Evolutionary conservation across 2,329 filamentous ascomycete species (phyloP).

Genomic region (Chrysoporthe puriensis): DNA sequence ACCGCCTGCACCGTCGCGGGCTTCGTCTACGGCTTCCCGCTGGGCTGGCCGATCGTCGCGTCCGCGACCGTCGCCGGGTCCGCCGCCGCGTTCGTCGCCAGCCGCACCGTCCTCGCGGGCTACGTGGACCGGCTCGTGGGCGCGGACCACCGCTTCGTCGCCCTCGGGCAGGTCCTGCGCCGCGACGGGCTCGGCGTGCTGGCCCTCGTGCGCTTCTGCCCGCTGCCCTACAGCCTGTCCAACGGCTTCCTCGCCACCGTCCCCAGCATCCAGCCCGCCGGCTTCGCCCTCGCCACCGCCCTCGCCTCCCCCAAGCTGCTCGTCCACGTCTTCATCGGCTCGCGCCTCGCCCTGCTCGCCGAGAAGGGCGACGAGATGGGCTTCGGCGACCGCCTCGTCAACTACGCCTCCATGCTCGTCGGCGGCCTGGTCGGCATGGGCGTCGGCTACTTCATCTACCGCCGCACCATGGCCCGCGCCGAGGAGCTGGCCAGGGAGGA

Average conservation of each 20-base stretch:
- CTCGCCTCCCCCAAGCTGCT: conserved; percentile 80
- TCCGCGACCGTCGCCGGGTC: conserved; percentile 79
- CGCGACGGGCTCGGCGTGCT: conserved; percentile 88
- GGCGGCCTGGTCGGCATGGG: conserved; percentile 71
- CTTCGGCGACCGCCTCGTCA: conserved; percentile 74
- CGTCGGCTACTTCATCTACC: conserved; percentile 87
- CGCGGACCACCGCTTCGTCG: conserved; percentile 83
- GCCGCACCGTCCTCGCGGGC: conserved; percentile 74
- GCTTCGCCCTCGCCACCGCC: conserved; percentile 82
- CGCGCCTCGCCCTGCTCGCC: conserved; percentile 79
- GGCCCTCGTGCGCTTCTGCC: conserved; percentile 89
- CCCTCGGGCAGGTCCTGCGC: conserved; percentile 83
- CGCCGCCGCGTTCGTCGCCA: conserved; percentile 77
- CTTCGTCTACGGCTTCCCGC: conserved; percentile 60
- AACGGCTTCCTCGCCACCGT: conserved; percentile 96
- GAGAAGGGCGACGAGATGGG: conserved; percentile 85
- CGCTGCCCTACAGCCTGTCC: conserved; percentile 87
- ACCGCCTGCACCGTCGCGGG: conserved; percentile 63
- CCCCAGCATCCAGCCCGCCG: conserved; percentile 76
- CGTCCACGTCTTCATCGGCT: conserved; percentile 91
- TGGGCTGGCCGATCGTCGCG: conserved; percentile 82
- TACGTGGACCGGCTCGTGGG: conserved; percentile 84
- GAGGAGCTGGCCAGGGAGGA: conserved; percentile 58
- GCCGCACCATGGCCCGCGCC: conserved; percentile 66
- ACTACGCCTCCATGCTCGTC: conserved; percentile 79